Evolutionary conservation across 2,329 filamentous ascomycete genomes (phyloP), one percentile per base, ranked within the genome.

Genomic region (Colletotrichum paranaense): DNA sequence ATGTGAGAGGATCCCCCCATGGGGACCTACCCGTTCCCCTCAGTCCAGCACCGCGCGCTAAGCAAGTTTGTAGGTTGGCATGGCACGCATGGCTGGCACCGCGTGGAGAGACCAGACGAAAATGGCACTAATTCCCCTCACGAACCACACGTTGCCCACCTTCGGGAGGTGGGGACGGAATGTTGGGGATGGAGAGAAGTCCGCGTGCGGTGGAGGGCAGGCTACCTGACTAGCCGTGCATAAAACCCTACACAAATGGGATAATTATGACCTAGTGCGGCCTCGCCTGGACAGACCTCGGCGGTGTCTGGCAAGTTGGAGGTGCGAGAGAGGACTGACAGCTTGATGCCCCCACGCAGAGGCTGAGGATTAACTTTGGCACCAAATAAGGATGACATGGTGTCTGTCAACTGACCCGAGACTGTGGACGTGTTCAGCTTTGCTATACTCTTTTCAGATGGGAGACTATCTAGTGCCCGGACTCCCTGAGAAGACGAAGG

Each of bases 401-500:
- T 22, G 24, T 12, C 24, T 22, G 24, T 12, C 24, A 11, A 60
- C 26, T n/a, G 58, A n/a, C 16, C 22, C 22, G 24, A 7, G 26
- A 42, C 22, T 42, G 24, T 8, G 26, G 24, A 53, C 19, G 11
- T 35, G 9, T 11, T 49, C 24, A 32, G 46, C n/a, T 52, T 11
- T 7, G 59, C 52, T 16, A 14, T 12, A 12, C 14, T 49, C 24
- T 35, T 26, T 26, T 19, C 24, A 55, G 30, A 7, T 26, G 7
- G 7, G 42, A 32, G 24, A 22, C 55, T 52, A 49, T 60, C 55
- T 60, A 73, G 14, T 63, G 62, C 30, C 57, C 68, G 4, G 62
- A 62, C 12, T 69, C 60, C 28, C 56, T 68, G 3, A 74, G 58
- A 14, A 74, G 65, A 4, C 69, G 16, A 6, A 73, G 53, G 49